A percentile compares a stretch with the other conserved stretches of the same genome.
phyloP scores from a whole-genome alignment of 1,139 yeast genomes.

The Eremothecium coryli region DNA sequence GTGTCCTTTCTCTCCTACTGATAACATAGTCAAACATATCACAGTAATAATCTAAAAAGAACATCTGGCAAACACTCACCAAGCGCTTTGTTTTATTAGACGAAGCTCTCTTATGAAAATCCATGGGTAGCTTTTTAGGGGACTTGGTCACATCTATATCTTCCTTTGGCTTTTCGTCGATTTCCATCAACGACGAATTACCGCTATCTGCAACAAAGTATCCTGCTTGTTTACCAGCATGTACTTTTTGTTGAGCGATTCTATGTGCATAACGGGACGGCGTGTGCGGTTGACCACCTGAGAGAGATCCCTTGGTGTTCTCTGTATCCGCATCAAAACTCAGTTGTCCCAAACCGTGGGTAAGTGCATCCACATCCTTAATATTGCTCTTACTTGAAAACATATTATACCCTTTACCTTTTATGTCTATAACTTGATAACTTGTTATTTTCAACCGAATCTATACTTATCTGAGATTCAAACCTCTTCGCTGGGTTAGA shows the following conservation, averaged over 20 bases:
- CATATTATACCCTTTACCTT: slow-evolving; percentile 11
- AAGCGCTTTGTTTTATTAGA: slow-evolving; percentile 74
- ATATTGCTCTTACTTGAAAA: slow-evolving; percentile 15
- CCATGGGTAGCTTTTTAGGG: slow-evolving; percentile 38
- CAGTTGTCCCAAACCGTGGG: slow-evolving; percentile 29
- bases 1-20: slow-evolving; percentile 69
- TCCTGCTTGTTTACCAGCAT: slow-evolving; percentile 1
- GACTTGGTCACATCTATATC: slow-evolving; percentile 26
- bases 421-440: neutral
- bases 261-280: slow-evolving; percentile 11
- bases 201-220: slow-evolving; percentile 9
- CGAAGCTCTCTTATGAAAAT: slow-evolving; percentile 51
- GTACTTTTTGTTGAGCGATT: neutral
- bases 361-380: slow-evolving; percentile 27
- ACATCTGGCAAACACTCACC: slow-evolving; percentile 70
- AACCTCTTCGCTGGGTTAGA: too few relatives aligned
- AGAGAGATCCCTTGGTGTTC: neutral
- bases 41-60: slow-evolving; percentile 89
- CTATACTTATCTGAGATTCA: too few relatives aligned
- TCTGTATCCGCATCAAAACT: slow-evolving; percentile 21
- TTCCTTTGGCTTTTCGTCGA: slow-evolving; percentile 23
- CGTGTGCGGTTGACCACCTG: slow-evolving; percentile 7
- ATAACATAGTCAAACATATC: slow-evolving; percentile 92
- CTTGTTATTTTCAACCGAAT: too few relatives aligned
- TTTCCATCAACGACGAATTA: slow-evolving; percentile 26